Evolutionary conservation across 2,329 filamentous ascomycete species (phyloP).

Genomic region (Chaetomiaceae sp.): DNA sequence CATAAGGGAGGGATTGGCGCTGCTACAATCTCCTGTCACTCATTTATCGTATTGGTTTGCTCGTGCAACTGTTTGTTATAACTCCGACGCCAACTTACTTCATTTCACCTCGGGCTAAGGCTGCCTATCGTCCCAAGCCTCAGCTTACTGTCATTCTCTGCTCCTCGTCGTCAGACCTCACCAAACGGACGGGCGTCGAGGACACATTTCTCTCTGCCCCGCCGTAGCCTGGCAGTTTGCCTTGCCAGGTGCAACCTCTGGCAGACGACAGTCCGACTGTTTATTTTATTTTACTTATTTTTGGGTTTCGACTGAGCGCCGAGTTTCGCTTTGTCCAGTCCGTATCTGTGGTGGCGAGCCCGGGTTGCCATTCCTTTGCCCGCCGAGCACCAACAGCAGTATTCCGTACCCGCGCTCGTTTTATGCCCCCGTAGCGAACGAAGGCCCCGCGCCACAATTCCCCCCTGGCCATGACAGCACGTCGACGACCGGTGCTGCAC

Average conservation of each 20-base stretch:
- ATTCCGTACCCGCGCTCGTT: conserved; percentile 18
- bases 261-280: not conserved
- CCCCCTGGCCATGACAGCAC: conserved; percentile 27
- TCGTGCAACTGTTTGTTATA: conserved; percentile 3
- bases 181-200: not conserved
- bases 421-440: conserved; percentile 21
- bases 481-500: conserved; percentile 29
- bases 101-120: not conserved
- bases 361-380: not conserved
- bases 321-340: not conserved
- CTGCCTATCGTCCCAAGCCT: not conserved
- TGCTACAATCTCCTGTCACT: conserved; percentile 7
- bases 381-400: not conserved
- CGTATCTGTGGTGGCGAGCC: not conserved
- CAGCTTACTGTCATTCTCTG: not conserved
- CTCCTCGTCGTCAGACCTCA: not conserved
- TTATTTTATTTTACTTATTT: not conserved
- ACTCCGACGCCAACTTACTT: not conserved
- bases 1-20: conserved; percentile 25
- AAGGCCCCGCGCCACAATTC: conserved; percentile 18
- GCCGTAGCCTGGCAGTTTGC: not conserved
- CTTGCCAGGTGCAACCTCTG: not conserved
- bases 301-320: not conserved
- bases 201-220: not conserved
- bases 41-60: conserved; percentile 3